phyloP scores from a whole-genome alignment of 306 rosid species.

The Hylodesmum podocarpum region DNA sequence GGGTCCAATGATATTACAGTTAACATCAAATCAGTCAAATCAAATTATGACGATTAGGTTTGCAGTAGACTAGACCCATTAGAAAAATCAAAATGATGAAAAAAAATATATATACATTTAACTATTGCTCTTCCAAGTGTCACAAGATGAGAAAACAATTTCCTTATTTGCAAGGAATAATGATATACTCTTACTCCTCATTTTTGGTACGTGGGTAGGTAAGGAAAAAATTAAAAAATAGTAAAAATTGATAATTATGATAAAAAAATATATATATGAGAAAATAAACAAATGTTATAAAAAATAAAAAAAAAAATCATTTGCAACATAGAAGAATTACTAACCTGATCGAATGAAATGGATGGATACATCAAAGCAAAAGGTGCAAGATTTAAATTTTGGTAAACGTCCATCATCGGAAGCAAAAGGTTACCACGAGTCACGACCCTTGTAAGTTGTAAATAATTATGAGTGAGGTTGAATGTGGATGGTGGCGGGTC shows the following conservation, averaged over 20 bases:
- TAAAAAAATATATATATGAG: too few species aligned
- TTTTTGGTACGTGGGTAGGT: too few species aligned
- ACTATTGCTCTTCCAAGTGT: background rate
- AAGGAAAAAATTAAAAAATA: too few species aligned
- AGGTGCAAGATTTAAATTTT: background rate
- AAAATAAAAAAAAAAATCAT: too few species aligned
- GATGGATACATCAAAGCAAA: background rate
- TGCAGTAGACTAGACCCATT: too few species aligned
- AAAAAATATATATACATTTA: background rate
- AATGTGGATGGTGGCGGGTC: too few species aligned
- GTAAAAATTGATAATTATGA: too few species aligned
- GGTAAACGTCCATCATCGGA: conserved; percentile 12
- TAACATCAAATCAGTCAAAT: background rate
- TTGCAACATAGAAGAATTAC: background rate
- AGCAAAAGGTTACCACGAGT: background rate
- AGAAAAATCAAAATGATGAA: background rate
- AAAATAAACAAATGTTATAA: too few species aligned
- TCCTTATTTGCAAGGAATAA: background rate
- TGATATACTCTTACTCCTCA: too few species aligned
- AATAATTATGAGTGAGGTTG: too few species aligned
- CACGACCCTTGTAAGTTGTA: background rate
- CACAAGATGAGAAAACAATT: background rate
- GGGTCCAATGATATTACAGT: background rate
- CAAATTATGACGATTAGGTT: background rate
- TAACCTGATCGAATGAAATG: too few species aligned